Evolutionary conservation across 2,329 filamentous ascomycete species (phyloP), one percentile per base, ranked within the genome.

Genomic region (Colletotrichum phormii): DNA sequence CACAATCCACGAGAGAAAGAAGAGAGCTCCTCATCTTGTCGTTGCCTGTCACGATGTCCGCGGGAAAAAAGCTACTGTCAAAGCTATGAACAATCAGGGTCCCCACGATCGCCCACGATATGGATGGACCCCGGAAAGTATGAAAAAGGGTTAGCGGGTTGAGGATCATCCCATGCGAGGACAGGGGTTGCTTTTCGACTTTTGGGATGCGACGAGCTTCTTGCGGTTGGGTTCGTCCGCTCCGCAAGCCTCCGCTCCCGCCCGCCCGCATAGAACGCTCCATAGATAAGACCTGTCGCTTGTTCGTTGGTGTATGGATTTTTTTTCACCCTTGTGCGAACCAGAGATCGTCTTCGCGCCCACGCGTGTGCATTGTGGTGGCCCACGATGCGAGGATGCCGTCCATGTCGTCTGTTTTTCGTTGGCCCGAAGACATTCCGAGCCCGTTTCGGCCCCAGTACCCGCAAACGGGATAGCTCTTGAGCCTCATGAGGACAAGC

Each of bases 201-300:
- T 42, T 42, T 26, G 6, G 37, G 42, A 49, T 49, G 42, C 42
- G 37, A 42, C 58, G 53, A 67, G 60, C 63, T 49, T 49, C 31
- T 64, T 72, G 46, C 29, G 51, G 70, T 60, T 64, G 46, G 66
- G 70, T 69, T 64, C 69, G 58, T 72, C 70, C 54, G 71, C 60
- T 64, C 62, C 62, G 51, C 62, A 35, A 37, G 61, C 33, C 33
- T 55, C 51, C 49, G 64, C 59, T 69, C 51, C 58, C 53, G 57
- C 53, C 33, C 49, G 15, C 49, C 26, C 12, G 51, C 54, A 29
- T n/a, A n/a, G 42, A 2, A 42, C 49, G 54, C 71, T 71, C 71
- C 66, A 65, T 70, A 72, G 71, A 72, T 72, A 72, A 72, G 71
- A 26, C 2, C 26, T 26, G 26, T 26, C 26, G 26, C 26, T 26